Evolutionary conservation across 192 early-diverging fungal genomes (phyloP).

Genomic region (Coemansia sp.): DNA sequence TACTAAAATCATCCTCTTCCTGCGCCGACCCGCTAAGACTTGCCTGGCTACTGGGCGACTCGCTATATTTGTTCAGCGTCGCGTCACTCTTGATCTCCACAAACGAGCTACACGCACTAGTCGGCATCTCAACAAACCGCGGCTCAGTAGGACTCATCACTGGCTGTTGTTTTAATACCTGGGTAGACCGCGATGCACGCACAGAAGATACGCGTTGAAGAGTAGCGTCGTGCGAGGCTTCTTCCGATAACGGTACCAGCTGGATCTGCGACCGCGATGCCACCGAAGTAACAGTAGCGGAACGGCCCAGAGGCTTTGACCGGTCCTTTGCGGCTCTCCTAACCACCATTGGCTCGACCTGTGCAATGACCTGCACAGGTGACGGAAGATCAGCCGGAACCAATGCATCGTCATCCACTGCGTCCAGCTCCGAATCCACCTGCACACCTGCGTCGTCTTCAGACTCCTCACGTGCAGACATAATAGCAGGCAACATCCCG

Average conservation of each 20-base stretch:
- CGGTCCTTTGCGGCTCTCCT: neutral
- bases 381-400: slow-evolving; percentile 2
- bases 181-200: neutral
- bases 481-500: slow-evolving; percentile 26
- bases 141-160: neutral
- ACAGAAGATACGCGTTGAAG: neutral
- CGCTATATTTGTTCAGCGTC: neutral
- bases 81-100: slow-evolving; percentile 29
- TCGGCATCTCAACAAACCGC: neutral
- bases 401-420: neutral
- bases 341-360: neutral
- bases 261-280: slow-evolving; percentile 7
- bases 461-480: slow-evolving; percentile 33
- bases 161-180: neutral
- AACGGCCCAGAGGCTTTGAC: neutral
- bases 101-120: slow-evolving; percentile 33
- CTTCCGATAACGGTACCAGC: neutral
- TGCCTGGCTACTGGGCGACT: neutral
- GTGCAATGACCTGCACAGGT: neutral
- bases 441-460: neutral
- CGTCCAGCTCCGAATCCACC: neutral
- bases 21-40: neutral
- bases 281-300: neutral
- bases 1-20: slow-evolving; percentile 5
- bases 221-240: neutral